A percentile compares a stretch with the other conserved stretches of the same genome.
phyloP scores from a whole-genome alignment of 345 rosid species.

The Mallotus nudiflorus region DNA sequence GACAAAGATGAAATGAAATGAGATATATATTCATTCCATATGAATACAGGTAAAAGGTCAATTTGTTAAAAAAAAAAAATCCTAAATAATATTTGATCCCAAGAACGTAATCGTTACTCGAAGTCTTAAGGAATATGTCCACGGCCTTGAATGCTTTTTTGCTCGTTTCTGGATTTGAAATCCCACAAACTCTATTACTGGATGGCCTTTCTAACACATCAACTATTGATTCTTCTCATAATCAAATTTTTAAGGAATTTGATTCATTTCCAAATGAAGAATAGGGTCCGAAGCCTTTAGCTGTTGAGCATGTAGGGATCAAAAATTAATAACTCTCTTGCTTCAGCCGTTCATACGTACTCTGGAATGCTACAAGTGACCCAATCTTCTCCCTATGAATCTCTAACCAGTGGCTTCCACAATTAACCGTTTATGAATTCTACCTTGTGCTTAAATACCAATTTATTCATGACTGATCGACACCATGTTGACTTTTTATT shows the following conservation, averaged over 20 bases:
- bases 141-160: conserved; percentile 36
- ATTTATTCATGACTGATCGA: no score
- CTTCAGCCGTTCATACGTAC: conserved; percentile 16
- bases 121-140: neutral
- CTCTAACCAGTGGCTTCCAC: no score
- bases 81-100: conserved; percentile 33
- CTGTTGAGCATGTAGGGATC: conserved; percentile 26
- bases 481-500: no score
- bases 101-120: conserved; percentile 8
- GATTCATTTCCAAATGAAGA: conserved; percentile 22
- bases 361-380: conserved; percentile 42
- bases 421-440: no score
- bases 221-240: conserved; percentile 3
- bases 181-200: conserved; percentile 30
- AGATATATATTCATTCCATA: no score
- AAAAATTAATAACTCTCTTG: conserved; percentile 29
- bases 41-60: no score
- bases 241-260: conserved; percentile 25
- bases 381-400: no score
- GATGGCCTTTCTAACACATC: conserved; percentile 32
- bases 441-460: no score
- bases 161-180: conserved; percentile 27
- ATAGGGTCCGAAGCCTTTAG: conserved; percentile 31
- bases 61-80: conserved; percentile 10
- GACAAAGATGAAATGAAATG: no score